Evolutionary conservation across 2,329 filamentous ascomycete species (phyloP).

Genomic region (Fusarium brevicatenulatum): DNA sequence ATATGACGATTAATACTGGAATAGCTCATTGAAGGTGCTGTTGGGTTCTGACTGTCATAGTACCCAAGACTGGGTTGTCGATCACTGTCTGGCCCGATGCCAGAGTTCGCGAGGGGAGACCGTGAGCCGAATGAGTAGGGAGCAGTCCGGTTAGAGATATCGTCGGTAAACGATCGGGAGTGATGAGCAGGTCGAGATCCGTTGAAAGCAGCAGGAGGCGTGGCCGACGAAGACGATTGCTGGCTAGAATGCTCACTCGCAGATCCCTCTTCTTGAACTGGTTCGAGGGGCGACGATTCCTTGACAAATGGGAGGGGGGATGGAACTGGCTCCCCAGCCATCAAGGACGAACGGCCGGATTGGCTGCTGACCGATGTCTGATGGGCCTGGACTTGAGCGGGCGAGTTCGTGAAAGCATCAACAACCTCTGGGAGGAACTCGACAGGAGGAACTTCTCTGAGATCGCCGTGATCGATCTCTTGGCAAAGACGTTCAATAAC

Average conservation of each 20-base stretch:
- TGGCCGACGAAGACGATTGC: constrained; percentile 25
- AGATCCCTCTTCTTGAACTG: constrained; percentile 39
- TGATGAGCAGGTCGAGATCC: constrained; percentile 13
- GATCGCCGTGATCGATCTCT: constrained; percentile 55
- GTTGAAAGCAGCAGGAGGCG: constrained; percentile 23
- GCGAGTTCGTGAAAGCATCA: constrained; percentile 46
- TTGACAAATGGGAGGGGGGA: constrained; percentile 33
- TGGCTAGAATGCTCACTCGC: constrained; percentile 25
- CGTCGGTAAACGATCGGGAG: constrained; percentile 20
- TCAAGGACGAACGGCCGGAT: constrained; percentile 11
- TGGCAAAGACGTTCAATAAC: constrained; percentile 58
- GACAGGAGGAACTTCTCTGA: constrained; percentile 65
- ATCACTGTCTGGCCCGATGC: constrained; percentile 13
- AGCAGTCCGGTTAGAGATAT: background rate
- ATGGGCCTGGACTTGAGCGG: constrained; percentile 30
- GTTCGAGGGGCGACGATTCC: constrained; percentile 43
- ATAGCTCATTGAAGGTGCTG: constrained; percentile 22
- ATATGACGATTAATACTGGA: constrained; percentile 36
- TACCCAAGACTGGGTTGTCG: constrained; percentile 34
- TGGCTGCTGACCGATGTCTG: constrained; percentile 17
- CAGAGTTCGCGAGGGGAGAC: constrained; percentile 15
- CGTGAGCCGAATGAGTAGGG: constrained; percentile 13
- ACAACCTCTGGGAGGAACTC: constrained; percentile 67
- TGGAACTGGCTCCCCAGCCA: constrained; percentile 33
- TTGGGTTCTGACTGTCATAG: constrained; percentile 41